phyloP scores from a whole-genome alignment of 2,329 filamentous ascomycete species.

The Colletotrichum sp. region DNA sequence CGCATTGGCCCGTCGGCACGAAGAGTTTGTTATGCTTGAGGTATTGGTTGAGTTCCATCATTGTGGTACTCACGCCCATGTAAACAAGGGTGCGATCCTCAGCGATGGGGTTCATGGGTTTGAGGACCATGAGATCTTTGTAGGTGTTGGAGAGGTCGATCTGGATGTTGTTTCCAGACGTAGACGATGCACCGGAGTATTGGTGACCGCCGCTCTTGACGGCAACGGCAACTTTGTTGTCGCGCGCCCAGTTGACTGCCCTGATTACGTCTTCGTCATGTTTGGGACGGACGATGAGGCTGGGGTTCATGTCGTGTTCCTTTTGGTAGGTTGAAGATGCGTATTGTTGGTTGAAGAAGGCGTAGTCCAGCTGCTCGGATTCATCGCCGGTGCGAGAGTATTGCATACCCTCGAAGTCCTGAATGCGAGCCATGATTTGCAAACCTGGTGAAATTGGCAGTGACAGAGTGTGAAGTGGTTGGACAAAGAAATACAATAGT shows the following conservation, averaged over 20 bases:
- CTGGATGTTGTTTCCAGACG: conserved; percentile 47
- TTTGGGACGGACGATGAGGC: conserved; percentile 47
- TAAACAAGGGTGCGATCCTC: conserved; percentile 39
- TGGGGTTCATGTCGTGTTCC: conserved; percentile 48
- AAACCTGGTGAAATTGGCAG: not conserved
- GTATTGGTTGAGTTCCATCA: conserved; percentile 48
- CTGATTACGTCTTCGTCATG: conserved; percentile 45
- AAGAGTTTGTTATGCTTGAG: conserved; percentile 44
- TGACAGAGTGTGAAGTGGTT: not conserved
- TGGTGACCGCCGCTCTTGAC: conserved; percentile 54
- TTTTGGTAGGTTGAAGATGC: conserved; percentile 45
- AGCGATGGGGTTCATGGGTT: conserved; percentile 33
- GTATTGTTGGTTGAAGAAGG: conserved; percentile 39
- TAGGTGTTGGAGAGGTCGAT: conserved; percentile 47
- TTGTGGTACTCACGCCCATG: conserved; percentile 44
- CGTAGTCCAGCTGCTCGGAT: not conserved
- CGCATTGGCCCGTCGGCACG: conserved; percentile 51
- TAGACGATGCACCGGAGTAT: conserved; percentile 55
- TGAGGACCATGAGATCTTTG: conserved; percentile 32
- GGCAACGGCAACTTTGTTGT: conserved; percentile 45
- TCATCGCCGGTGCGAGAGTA: conserved; percentile 5
- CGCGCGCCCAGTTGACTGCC: conserved; percentile 44
- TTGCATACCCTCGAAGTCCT: conserved; percentile 11
- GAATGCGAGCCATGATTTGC: not conserved
- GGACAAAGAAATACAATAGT: rapidly evolving